Evolutionary conservation across 495 filamentous ascomycete genomes (phyloP), one percentile per base, ranked within the genome.

Genomic region (Neurospora sp.): DNA sequence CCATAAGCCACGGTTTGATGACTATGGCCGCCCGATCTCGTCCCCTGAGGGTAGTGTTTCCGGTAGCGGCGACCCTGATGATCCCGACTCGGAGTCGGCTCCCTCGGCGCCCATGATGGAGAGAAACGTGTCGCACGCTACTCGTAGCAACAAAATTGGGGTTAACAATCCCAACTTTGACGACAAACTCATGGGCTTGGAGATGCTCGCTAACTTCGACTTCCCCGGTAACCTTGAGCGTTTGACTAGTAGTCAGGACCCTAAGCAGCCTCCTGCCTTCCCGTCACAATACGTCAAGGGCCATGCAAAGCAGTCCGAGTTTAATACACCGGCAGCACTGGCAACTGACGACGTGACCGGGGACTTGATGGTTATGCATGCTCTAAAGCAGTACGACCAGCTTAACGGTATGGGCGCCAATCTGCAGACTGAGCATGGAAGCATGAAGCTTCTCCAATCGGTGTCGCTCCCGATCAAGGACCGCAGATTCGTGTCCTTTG

Each of bases 51-150:
- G 85, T 20, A 89, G 87, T 75, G 86, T 87, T 61, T 85, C 84
- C 12, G 82, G 80, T 7, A 85, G 85, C 20, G 86, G 76, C 53
- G 83, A 86, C 31, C 80, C 83, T 8, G 82, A 85, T 20, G 78
- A 77, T 10, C 76, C 79, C 35, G 83, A 85, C 53, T 74, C 78
- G 22, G 84, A 86, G n/a, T 83, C 82, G 10, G 82, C 83, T 20
- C 81, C 87, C 0, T 85, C 86, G 9, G 90, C 90, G 0, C 84
- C 87, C 2, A 85, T 85, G 73, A 93, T 93, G 91, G 90, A 91
- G 69, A 86, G 91, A 5, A 90, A 90, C 20, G 87, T 87, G 39
- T 92, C 90, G 45, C 91, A 94, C 74, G 88, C 89, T 18, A 94
- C 92, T 12, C 89, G 92, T 14, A 93, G 90, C 69, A 92, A 89